These are phyloP conservation scores for Petrea volubilis DNA, from an alignment of 257 asterid species.

Conservation along the genomic window DNA sequence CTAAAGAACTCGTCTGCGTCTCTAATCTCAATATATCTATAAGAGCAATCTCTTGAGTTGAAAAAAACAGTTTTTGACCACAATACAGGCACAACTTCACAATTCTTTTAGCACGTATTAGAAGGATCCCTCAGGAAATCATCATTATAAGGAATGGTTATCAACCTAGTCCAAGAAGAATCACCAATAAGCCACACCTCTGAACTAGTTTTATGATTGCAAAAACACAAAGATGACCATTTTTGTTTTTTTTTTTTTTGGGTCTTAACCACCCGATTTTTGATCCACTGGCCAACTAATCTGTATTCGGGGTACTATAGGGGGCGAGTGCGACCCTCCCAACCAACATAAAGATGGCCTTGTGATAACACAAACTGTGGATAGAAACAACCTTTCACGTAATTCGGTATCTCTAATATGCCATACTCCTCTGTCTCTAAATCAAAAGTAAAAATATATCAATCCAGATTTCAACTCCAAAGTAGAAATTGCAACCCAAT, in stretches of 20 bases:
- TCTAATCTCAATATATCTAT: conserved; percentile 34
- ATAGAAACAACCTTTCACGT: conserved; percentile 20
- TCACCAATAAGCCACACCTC: conserved; percentile 59
- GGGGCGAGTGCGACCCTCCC: too few species aligned
- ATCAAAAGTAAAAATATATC: conserved; percentile 51
- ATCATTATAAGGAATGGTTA: conserved; percentile 34
- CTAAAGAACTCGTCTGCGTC: not conserved
- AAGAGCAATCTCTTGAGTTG: conserved; percentile 29
- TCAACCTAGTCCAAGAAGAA: conserved; percentile 50
- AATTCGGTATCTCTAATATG: conserved; percentile 32
- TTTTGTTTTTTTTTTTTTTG: too few species aligned
- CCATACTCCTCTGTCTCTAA: conserved; percentile 42
- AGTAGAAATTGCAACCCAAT: conserved; percentile 42
- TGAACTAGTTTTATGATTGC: conserved; percentile 19
- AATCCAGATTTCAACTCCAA: conserved; percentile 23
- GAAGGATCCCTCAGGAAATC: conserved; percentile 26
- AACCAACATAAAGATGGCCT: conserved; percentile 40
- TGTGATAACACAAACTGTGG: conserved; percentile 34
- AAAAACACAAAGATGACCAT: conserved; percentile 45
- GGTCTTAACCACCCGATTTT: too few species aligned
- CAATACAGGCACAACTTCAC: conserved; percentile 42
- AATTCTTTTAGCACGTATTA: conserved; percentile 35
- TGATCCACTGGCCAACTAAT: too few species aligned
- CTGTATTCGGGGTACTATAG: too few species aligned
- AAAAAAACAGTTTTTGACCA: conserved; percentile 35